Base-by-base conservation (phyloP, 164 flowering plant genomes). In the Dillenia suffruticosa region DNA sequence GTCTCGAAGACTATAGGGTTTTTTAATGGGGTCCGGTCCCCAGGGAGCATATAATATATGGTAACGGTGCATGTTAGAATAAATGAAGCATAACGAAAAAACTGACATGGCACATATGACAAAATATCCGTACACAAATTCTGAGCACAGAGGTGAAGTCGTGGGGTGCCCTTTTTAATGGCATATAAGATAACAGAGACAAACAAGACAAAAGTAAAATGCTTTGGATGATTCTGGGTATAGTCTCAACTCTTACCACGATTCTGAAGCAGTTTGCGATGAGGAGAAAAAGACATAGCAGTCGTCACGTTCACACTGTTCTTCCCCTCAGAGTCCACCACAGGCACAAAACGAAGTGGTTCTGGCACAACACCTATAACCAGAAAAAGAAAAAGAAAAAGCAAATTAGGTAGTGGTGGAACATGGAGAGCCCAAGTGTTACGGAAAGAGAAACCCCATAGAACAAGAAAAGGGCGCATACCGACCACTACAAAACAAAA, bases 211-310 rank as follows among this genome's bases (percentile, higher is more conserved):
- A 10, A 12, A 9, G 50, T 16, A 10, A 17, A 19, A 24, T 26
- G 40, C 40, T 4, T 32, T 32, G 40, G 6, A 32, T 32, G 7
- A 7, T 32, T 32, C 6, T 4, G 40, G 40, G 40, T 1, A 19
- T 19, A 1, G 22, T 19, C 22, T 19, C 1, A 19, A 15, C 5
- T 32, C 69, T 59, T 68, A 78, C 79, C 72, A 8, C 26, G 64
- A 11, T 10, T 0, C 6, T 32, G 57, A 51, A 76, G 79, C 19
- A 79, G 78, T 68, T 74, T 79, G 56, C 80, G 83, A 56, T 74
- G 62, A 0, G 63, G 53, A 43, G 22, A 5, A 9, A 44, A 32
- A 47, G 10, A 13, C 40, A 32, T 4, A 6, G 40, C 5, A 32
- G 40, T 32, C 0, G 40, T 32, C 40, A 32, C 40, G 40, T 32